Percentiles rank a stretch among this genome's conserved stretches.
Evolutionary conservation across 345 rosid genomes (phyloP).

Genomic region (Lagerstroemia speciosa): DNA sequence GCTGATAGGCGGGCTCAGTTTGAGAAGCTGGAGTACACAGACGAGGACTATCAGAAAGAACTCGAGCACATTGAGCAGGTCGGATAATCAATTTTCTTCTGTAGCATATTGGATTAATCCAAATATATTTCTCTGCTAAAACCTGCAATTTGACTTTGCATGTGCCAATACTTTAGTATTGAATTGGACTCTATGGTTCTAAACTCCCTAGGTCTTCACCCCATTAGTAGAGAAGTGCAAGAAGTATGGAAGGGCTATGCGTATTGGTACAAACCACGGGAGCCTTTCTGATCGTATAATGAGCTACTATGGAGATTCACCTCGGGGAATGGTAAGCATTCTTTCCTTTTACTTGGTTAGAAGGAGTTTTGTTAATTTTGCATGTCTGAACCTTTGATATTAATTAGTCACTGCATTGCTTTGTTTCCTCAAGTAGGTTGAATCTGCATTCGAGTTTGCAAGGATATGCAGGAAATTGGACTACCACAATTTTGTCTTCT

Average conservation of each 20-base stretch:
- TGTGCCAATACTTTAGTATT: background rate
- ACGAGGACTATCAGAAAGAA: slow-evolving; percentile 91
- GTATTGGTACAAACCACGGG: slow-evolving; percentile 98
- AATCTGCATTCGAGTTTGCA: slow-evolving; percentile 98
- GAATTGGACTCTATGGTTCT: slow-evolving; percentile 4
- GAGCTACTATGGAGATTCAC: slow-evolving; percentile 98
- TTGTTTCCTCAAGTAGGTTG: slow-evolving; percentile 52
- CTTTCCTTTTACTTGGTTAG: slow-evolving; percentile 9
- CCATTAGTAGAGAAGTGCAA: slow-evolving; percentile 98
- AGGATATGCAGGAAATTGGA: slow-evolving; percentile 88
- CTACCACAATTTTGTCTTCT: slow-evolving; percentile 91
- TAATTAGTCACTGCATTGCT: background rate
- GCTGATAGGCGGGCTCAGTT: slow-evolving; percentile 97
- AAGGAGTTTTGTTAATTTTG: slow-evolving; percentile 10
- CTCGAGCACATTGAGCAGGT: slow-evolving; percentile 93
- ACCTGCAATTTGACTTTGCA: background rate
- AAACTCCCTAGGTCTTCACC: slow-evolving; percentile 54
- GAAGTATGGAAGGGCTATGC: slow-evolving; percentile 95
- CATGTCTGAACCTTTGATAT: slow-evolving; percentile 6
- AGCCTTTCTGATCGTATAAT: slow-evolving; percentile 98
- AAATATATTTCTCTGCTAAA: background rate
- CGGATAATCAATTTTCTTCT: slow-evolving; percentile 5
- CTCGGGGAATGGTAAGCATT: slow-evolving; percentile 81
- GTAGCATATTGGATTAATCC: background rate
- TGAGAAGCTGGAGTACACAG: slow-evolving; percentile 81